phyloP scores from a whole-genome alignment of 73 alveolate species.

The Uronychia binucleata region DNA sequence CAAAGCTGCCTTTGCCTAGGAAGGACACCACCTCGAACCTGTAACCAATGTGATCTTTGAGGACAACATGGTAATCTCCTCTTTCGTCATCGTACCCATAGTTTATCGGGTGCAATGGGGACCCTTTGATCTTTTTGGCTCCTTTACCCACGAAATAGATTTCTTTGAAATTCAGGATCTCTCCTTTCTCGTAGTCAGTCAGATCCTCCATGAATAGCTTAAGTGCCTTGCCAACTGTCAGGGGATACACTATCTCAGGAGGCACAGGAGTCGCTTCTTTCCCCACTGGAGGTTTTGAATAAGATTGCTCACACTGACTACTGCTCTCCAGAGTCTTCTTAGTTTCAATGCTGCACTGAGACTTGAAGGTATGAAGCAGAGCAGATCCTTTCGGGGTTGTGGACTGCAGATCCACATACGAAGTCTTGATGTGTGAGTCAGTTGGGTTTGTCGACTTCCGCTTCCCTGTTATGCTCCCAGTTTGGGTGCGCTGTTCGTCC shows the following conservation, averaged over 20 bases:
- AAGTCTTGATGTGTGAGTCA: neutral
- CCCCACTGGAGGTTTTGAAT: too few species aligned
- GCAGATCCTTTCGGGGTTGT: neutral
- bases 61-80: conserved; percentile 86
- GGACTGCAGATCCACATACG: neutral
- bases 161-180: conserved; percentile 74
- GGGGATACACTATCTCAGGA: too few species aligned
- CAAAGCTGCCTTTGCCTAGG: too few species aligned
- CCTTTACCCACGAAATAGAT: conserved; percentile 52
- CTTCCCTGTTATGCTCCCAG: neutral
- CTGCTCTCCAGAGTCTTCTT: neutral
- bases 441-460: neutral
- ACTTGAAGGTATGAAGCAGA: neutral
- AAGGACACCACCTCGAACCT: conserved; percentile 90
- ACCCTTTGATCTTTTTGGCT: conserved; percentile 35
- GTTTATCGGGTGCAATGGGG: conserved; percentile 41
- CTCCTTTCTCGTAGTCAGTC: conserved; percentile 76
- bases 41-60: conserved; percentile 89
- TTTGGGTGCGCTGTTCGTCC: neutral
- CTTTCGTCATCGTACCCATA: conserved; percentile 74
- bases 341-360: neutral
- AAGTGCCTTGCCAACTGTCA: conserved; percentile 67
- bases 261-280: too few species aligned
- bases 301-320: too few species aligned
- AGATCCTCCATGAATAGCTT: conserved; percentile 55